Percentiles rank a stretch among this genome's conserved stretches.
Conservation (phyloP, 148 eudicot species). For the Persicaria tinctoria region DNA sequence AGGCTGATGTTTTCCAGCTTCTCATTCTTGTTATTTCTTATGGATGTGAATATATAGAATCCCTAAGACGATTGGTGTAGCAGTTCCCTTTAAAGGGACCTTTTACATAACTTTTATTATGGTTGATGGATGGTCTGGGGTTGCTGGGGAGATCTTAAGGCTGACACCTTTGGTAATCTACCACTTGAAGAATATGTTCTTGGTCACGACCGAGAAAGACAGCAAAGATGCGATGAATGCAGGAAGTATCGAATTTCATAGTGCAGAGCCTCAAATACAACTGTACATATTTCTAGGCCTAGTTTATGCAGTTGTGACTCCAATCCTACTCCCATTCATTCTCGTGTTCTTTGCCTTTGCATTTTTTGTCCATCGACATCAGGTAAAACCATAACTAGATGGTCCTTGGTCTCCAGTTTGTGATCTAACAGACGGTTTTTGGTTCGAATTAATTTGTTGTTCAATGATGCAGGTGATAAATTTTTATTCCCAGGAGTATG, state of each 20-base stretch:
- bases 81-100: constrained; percentile 79
- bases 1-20: background rate
- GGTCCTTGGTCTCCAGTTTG: background rate
- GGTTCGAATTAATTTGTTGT: background rate
- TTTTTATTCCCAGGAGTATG: constrained; percentile 89
- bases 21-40: background rate
- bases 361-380: constrained; percentile 58
- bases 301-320: constrained; percentile 75
- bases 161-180: constrained; percentile 61
- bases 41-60: constrained; percentile 34
- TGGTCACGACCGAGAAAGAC: constrained; percentile 76
- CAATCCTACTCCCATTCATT: constrained; percentile 66
- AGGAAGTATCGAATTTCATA: constrained; percentile 64
- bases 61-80: constrained; percentile 52
- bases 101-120: constrained; percentile 70
- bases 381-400: constrained; percentile 29
- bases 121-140: constrained; percentile 89
- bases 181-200: constrained; percentile 65
- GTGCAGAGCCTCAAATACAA: constrained; percentile 79
- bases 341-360: constrained; percentile 69
- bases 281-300: constrained; percentile 63
- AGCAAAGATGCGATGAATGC: constrained; percentile 79
- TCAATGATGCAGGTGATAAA: constrained; percentile 60
- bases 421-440: background rate
- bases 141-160: constrained; percentile 71